These are phyloP conservation scores for Starmerella etchellsii DNA, from an alignment of 805 yeast genomes.

Conservation along the genomic window DNA sequence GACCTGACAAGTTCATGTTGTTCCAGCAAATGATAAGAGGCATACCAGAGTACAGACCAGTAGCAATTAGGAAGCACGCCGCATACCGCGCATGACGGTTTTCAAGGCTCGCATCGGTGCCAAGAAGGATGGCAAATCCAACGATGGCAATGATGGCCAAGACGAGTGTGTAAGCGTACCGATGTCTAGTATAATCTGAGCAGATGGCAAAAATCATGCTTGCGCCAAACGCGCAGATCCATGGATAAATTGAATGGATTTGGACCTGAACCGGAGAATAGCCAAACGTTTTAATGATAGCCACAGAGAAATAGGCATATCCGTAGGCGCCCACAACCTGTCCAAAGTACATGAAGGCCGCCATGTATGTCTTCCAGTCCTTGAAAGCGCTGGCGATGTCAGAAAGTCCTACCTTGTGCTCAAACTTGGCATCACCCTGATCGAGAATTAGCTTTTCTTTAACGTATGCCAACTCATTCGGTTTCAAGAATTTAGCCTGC, in stretches of 20 bases:
- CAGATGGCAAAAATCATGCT: conserved; percentile 48
- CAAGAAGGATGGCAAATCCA: conserved; percentile 47
- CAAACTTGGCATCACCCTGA: conserved; percentile 37
- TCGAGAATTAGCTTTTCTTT: conserved; percentile 48
- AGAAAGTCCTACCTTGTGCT: conserved; percentile 33
- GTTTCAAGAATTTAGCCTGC: conserved; percentile 41
- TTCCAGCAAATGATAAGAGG: conserved; percentile 61
- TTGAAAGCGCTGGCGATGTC: conserved; percentile 42
- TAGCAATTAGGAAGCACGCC: conserved; percentile 48
- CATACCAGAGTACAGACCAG: conserved; percentile 53
- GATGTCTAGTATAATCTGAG: conserved; percentile 42
- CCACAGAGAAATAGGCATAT: conserved; percentile 60
- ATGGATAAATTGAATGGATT: conserved; percentile 73
- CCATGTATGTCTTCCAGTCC: conserved; percentile 45
- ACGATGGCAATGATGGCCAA: conserved; percentile 29
- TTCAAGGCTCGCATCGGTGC: conserved; percentile 27
- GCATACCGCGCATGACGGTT: conserved; percentile 40
- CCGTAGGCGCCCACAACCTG: conserved; percentile 62
- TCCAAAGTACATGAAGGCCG: conserved; percentile 52
- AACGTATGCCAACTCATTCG: conserved; percentile 41
- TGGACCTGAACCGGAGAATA: conserved; percentile 63
- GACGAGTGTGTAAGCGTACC: conserved; percentile 25
- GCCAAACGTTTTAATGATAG: conserved; percentile 49
- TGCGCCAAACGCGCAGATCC: conserved; percentile 62
- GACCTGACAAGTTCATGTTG: conserved; percentile 50